A percentile compares a stretch with the other conserved stretches of the same genome.
phyloP scores from a whole-genome alignment of 352 stramenopile species.

The Pythium myriotylum region DNA sequence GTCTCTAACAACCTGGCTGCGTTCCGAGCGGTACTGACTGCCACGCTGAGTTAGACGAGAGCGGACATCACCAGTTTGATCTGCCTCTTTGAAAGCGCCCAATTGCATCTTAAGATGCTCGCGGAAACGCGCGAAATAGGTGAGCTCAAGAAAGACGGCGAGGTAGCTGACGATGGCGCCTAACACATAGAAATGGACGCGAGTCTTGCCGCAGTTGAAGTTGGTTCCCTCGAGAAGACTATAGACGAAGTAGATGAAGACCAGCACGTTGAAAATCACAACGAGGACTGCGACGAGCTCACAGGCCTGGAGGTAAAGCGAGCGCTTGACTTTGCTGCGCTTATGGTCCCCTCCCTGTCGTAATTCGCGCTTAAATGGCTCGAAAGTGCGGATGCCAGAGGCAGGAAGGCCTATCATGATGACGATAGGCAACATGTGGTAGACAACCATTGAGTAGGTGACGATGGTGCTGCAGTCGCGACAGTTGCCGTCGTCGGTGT shows the following conservation, averaged over 20 bases:
- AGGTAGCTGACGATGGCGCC: constrained; percentile 56
- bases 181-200: constrained; percentile 43
- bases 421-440: constrained; percentile 58
- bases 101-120: constrained; percentile 88
- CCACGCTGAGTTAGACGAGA: constrained; percentile 40
- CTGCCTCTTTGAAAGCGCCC: constrained; percentile 78
- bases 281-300: constrained; percentile 67
- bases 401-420: constrained; percentile 71
- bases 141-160: constrained; percentile 65
- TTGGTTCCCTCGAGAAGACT: constrained; percentile 64
- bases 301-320: constrained; percentile 77
- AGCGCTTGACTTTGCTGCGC: constrained; percentile 68
- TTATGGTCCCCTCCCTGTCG: constrained; percentile 22
- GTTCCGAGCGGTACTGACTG: constrained; percentile 48
- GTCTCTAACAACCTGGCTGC: constrained; percentile 44
- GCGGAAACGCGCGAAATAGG: constrained; percentile 81
- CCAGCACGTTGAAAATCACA: constrained; percentile 46
- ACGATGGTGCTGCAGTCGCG: constrained; percentile 63
- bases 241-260: constrained; percentile 70
- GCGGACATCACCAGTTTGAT: constrained; percentile 81
- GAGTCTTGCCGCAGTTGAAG: constrained; percentile 52
- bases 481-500: constrained; percentile 26
- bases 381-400: constrained; percentile 59
- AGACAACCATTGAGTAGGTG: constrained; percentile 68
- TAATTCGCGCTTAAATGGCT: constrained; percentile 62